phyloP scores from a whole-genome alignment of 768 basidiomycete genomes.

The Naganishia vaughanmartiniae region DNA sequence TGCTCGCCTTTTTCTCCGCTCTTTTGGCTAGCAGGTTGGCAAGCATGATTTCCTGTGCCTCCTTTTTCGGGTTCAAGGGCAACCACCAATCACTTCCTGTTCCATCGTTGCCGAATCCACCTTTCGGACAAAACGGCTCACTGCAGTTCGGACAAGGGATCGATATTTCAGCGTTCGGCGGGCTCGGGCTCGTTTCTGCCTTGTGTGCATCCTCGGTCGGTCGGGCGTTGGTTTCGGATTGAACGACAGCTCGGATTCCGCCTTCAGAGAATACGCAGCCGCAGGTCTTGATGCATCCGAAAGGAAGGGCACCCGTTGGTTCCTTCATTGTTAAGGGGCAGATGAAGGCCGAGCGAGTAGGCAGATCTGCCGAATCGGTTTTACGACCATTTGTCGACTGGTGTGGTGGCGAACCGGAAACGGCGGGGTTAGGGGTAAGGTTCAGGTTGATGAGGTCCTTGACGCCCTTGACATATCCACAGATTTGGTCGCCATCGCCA shows the following conservation, averaged over 20 bases:
- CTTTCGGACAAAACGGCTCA: constrained; percentile 72
- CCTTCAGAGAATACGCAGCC: constrained; percentile 89
- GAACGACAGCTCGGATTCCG: constrained; percentile 67
- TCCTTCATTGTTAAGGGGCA: constrained; percentile 90
- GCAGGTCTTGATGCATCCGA: constrained; percentile 79
- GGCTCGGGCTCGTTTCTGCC: constrained; percentile 37
- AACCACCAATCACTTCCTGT: constrained; percentile 47
- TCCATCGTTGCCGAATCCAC: constrained; percentile 65
- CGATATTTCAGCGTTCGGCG: constrained; percentile 46
- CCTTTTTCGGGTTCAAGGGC: constrained; percentile 45
- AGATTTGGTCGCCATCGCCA: constrained; percentile 87
- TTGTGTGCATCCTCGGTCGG: constrained; percentile 42
- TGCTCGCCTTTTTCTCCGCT: constrained; percentile 25
- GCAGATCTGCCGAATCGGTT: constrained; percentile 42
- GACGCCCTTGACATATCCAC: constrained; percentile 82
- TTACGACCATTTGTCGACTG: constrained; percentile 43
- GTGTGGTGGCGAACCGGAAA: constrained; percentile 49
- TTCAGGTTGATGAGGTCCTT: constrained; percentile 87
- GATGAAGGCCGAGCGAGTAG: constrained; percentile 69
- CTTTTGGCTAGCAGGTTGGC: constrained; percentile 32
- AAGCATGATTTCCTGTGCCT: constrained; percentile 39
- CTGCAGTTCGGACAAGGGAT: constrained; percentile 40
- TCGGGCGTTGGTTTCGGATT: constrained; percentile 45
- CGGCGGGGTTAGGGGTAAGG: constrained; percentile 70
- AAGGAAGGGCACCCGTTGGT: constrained; percentile 87